A percentile compares a stretch with the other conserved stretches of the same genome.
Conservation (phyloP, 1,284 basidiomycete species). For the Papiliotrema laurentii region DNA sequence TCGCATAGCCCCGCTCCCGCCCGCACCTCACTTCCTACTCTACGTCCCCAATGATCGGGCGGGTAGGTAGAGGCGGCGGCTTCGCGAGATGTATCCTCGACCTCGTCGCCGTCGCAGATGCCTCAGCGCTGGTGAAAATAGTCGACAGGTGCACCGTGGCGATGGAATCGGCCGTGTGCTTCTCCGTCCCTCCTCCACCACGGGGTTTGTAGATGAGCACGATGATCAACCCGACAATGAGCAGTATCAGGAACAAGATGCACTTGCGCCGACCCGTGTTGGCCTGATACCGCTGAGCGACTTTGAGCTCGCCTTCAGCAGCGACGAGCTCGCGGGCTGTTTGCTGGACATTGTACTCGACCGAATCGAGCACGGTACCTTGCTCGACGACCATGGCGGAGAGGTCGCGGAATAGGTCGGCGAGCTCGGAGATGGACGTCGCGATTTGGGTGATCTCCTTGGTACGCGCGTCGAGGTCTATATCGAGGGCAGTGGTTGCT, state of each 20-base stretch:
- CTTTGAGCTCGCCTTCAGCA: slow-evolving; percentile 76
- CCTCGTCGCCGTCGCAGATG: no score
- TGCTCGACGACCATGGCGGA: slow-evolving; percentile 93
- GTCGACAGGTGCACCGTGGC: no score
- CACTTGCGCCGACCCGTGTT: slow-evolving; percentile 86
- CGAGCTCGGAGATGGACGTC: slow-evolving; percentile 81
- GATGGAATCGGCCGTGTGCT: no score
- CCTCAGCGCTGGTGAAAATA: no score
- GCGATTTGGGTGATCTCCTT: slow-evolving; percentile 87
- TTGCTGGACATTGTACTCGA: slow-evolving; percentile 97
- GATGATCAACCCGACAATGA: slow-evolving; percentile 72
- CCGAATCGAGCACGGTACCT: slow-evolving; percentile 89
- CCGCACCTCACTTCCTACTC: slow-evolving; percentile 19
- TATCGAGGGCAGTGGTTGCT: slow-evolving; percentile 49
- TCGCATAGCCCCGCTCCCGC: not conserved
- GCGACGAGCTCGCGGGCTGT: slow-evolving; percentile 75
- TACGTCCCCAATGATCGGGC: not conserved
- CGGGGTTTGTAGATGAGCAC: slow-evolving; percentile 48
- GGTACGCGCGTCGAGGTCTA: slow-evolving; percentile 62
- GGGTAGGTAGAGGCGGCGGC: slow-evolving; percentile 2
- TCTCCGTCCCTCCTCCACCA: not conserved
- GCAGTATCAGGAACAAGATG: slow-evolving; percentile 83
- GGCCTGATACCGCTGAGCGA: slow-evolving; percentile 80
- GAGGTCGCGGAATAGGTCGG: slow-evolving; percentile 94
- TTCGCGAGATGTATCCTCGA: not conserved